Evolutionary conservation across 2,329 filamentous ascomycete genomes (phyloP).

Genomic region (Penicillium capsulatum): DNA sequence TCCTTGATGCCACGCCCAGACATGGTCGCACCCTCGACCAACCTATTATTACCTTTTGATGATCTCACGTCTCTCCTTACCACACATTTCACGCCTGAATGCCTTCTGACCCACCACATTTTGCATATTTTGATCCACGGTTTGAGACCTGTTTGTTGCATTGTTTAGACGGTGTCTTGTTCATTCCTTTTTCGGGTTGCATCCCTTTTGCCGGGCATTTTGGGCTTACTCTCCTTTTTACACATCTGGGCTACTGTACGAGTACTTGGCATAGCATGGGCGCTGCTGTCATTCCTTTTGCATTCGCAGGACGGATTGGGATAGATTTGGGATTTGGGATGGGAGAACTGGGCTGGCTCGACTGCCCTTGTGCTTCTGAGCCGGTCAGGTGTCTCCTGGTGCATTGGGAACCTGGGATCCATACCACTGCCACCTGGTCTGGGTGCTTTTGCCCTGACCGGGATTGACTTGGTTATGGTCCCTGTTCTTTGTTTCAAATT

Average conservation of each 20-base stretch:
- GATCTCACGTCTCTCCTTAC: slow-evolving; percentile 32
- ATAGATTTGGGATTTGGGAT: slow-evolving; percentile 22
- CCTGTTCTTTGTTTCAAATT: slow-evolving; percentile 4
- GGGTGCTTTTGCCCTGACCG: neutral
- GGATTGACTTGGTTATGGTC: neutral
- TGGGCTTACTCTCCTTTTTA: slow-evolving; percentile 30
- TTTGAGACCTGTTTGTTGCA: slow-evolving; percentile 23
- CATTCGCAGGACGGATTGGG: slow-evolving; percentile 31
- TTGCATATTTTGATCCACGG: slow-evolving; percentile 15
- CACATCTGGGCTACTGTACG: slow-evolving; percentile 31
- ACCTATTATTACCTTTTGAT: slow-evolving; percentile 4
- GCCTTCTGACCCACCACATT: slow-evolving; percentile 18
- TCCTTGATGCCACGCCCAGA: slow-evolving; percentile 27
- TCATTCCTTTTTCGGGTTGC: slow-evolving; percentile 32
- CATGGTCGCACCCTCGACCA: slow-evolving; percentile 1
- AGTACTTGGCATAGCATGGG: slow-evolving; percentile 35
- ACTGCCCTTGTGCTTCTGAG: neutral
- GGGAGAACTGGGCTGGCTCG: slow-evolving; percentile 1
- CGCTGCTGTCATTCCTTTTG: slow-evolving; percentile 38
- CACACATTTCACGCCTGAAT: slow-evolving; percentile 29
- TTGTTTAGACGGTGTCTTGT: slow-evolving; percentile 32
- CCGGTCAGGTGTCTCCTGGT: neutral
- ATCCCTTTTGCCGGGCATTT: slow-evolving; percentile 29
- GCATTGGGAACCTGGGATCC: slow-evolving; percentile 3
- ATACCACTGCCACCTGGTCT: no score